A percentile compares a stretch with the other conserved stretches of the same genome.
These are phyloP conservation scores for Epichloe sp. DNA, from an alignment of 2,329 filamentous ascomycete genomes.

Conservation along the genomic window DNA sequence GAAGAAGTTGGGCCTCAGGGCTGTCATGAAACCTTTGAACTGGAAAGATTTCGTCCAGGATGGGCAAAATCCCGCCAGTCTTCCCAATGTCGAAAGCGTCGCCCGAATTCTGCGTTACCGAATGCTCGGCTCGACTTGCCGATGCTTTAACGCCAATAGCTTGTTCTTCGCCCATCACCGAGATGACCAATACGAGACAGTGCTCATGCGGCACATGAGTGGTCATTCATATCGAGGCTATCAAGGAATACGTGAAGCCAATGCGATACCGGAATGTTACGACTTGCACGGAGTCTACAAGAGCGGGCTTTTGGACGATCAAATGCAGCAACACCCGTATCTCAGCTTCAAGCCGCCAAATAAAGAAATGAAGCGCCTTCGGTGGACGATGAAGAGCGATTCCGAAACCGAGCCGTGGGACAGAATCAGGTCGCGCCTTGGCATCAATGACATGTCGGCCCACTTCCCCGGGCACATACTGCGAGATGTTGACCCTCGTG, in stretches of 20 bases:
- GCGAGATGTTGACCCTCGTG: conserved; percentile 8
- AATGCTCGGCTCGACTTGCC: conserved; percentile 50
- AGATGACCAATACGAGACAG: conserved; percentile 85
- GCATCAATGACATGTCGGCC: conserved; percentile 11
- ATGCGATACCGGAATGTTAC: conserved; percentile 72
- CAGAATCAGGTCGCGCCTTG: conserved; percentile 7
- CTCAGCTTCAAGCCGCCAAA: conserved; percentile 23
- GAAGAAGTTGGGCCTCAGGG: conserved; percentile 22
- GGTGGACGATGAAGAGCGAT: conserved; percentile 17
- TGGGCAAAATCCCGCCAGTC: conserved; percentile 18
- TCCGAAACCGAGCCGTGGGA: conserved; percentile 12
- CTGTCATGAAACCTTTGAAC: conserved; percentile 16
- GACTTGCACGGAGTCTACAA: conserved; percentile 59
- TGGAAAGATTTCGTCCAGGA: conserved; percentile 32
- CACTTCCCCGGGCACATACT: conserved; percentile 15
- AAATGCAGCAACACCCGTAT: conserved; percentile 20
- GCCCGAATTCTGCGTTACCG: conserved; percentile 67
- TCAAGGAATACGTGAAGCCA: conserved; percentile 49
- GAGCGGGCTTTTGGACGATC: conserved; percentile 45
- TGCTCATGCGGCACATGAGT: conserved; percentile 62
- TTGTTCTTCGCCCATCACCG: conserved; percentile 75
- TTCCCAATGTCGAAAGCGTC: conserved; percentile 60
- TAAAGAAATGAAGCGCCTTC: conserved; percentile 17
- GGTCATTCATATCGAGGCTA: conserved; percentile 60
- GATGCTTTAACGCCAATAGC: conserved; percentile 34